Conservation (phyloP, 352 stramenopile species). For the Globisporangium viniferum region DNA sequence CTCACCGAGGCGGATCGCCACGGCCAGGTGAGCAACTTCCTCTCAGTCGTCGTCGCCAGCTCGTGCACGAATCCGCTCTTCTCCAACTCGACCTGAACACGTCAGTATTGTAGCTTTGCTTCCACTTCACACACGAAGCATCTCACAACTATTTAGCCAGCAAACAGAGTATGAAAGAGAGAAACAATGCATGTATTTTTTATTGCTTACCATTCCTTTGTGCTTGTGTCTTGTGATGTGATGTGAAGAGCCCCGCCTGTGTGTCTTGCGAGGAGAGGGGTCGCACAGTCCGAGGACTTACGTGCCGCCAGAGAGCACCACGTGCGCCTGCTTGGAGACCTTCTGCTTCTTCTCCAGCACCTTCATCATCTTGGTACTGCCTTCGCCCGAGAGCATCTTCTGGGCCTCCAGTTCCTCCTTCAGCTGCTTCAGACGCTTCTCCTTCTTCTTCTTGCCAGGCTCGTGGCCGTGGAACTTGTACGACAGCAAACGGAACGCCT, state of each 20-base stretch:
- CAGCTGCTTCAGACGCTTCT: slow-evolving; percentile 90
- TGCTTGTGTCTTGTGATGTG: slow-evolving; percentile 1
- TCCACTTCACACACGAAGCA: not conserved
- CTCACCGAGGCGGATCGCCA: slow-evolving; percentile 38
- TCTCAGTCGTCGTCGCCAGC: slow-evolving; percentile 59
- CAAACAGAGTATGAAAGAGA: not conserved
- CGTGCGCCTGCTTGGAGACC: slow-evolving; percentile 73
- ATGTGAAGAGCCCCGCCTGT: not conserved
- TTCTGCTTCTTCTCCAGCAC: slow-evolving; percentile 85
- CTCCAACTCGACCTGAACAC: slow-evolving; percentile 8
- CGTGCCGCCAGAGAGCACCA: slow-evolving; percentile 72
- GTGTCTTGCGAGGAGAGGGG: not conserved
- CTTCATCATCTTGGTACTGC: slow-evolving; percentile 84
- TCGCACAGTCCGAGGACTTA: slow-evolving; percentile 12
- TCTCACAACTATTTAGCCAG: not conserved
- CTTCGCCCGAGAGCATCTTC: slow-evolving; percentile 72
- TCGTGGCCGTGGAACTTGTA: slow-evolving; percentile 99
- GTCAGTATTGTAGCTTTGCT: not conserved
- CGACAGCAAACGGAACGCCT: slow-evolving; percentile 96
- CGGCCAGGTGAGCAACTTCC: slow-evolving; percentile 30
- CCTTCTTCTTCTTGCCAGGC: slow-evolving; percentile 96
- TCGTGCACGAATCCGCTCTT: slow-evolving; percentile 61
- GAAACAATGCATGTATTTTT: slow-evolving; percentile 12
- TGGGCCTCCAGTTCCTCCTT: slow-evolving; percentile 79
- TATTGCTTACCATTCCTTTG: slow-evolving; percentile 18